Evolutionary conservation across 2,329 filamentous ascomycete species (phyloP), one percentile per base, ranked within the genome.

Genomic region (Colletotrichum agaves): DNA sequence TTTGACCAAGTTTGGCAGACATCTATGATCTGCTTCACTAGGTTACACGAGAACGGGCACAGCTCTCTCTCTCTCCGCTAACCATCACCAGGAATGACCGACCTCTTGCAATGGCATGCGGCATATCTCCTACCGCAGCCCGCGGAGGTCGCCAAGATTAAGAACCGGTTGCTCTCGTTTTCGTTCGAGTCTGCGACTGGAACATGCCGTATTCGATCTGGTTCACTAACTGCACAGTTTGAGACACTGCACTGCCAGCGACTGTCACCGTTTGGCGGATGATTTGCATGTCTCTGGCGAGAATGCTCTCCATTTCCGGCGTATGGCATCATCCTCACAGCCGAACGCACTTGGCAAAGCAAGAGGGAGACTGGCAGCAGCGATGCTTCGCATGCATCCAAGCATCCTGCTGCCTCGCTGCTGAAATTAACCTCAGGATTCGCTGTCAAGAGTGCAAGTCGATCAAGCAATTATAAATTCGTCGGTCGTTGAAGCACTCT

Each of bases 251-350:
- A 44, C 21, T 41, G 17, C 53, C 5, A 6, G 15, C 23, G 41
- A 5, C 27, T 44, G 41, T 7, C 10, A 63, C 37, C 7, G 31
- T 63, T 39, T 50, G 6, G 46, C 39, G 15, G 8, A 59, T 12
- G 52, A 67, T 63, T 53, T 44, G n/a, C 46, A 21, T 53, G 61
- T 41, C 53, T 52, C 46, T 53, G 37, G n/a, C 31, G 37, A 46
- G 13, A 50, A 33, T 39, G 8, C 37, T 35, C 8, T 57, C 60
- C 53, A 59, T 19, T 43, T 67, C 60, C 64, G 64, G 64, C 57
- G 37, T 44, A 49, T 58, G 46, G 39, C 31, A 67, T 63, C 52
- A 46, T 58, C n/a, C n/a, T 11, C n/a, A 15, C 13, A 39, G 27
- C 21, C 46, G 31, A n/a, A 44, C 39, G n/a, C 37, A 47, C 60